Evolutionary conservation across 768 basidiomycete species (phyloP), one percentile per base, ranked within the genome.

Genomic region (Boletus insuetus): DNA sequence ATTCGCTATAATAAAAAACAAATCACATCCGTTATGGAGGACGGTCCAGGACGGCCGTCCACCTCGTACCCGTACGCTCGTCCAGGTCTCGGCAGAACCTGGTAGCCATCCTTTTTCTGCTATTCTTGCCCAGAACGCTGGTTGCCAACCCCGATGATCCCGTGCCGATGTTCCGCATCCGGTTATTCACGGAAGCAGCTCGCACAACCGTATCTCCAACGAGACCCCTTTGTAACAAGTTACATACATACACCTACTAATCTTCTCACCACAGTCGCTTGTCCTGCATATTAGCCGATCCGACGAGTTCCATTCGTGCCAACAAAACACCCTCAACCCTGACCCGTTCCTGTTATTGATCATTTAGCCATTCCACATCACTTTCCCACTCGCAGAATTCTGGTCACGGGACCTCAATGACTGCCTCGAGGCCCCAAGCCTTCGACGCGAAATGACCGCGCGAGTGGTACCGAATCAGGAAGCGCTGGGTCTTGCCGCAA

Each of bases 401-500:
- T 40, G 49, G 54, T 69, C 67, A 68, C 65, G 63, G 61, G 67
- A 65, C 65, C 47, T 56, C 48, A 38, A 38, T 38, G 10, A 13
- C 50, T 51, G 67, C 67, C 67, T 68, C 66, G 68, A 69, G 67
- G 67, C 67, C 55, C 26, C 58, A 55, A 54, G 46, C 58, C 51
- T 61, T 50, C 31, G 41, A 51, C 61, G 62, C 67, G 67, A 67
- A 58, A 68, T 68, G 67, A 68, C 65, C 67, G 67, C 68, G 66
- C 53, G 66, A 68, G 47, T 43, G 13, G 2, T 4, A 3, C 59
- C 38, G 16, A 31, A 58, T 62, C 54, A 38, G 59, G 62, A 41
- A 58, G 32, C 31, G 12, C 44, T 58, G 59, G 55, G 16, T 48
- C 46, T 48, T 58, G n/a, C 46, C 58, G 31, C 14, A 35, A 29